A percentile compares a stretch with the other conserved stretches of the same genome.
Conservation (phyloP, 2,329 filamentous ascomycete genomes). For the Aspergillus sp. region DNA sequence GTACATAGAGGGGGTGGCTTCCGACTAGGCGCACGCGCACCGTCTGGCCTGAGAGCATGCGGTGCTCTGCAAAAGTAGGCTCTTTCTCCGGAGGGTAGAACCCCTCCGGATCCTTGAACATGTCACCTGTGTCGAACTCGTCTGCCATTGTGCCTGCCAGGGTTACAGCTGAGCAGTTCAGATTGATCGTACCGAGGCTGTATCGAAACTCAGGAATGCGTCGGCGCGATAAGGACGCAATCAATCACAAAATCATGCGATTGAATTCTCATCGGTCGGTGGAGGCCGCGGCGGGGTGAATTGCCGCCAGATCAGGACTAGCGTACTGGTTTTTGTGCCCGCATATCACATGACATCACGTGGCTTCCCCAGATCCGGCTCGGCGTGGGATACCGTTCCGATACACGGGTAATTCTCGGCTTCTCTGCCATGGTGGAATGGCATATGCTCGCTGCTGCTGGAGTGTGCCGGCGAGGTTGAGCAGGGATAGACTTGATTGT, state of each 20-base stretch:
- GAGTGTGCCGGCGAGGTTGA: background rate
- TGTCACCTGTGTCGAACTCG: constrained; percentile 48
- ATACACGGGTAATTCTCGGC: constrained; percentile 11
- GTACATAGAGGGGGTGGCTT: constrained; percentile 82
- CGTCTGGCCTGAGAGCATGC: constrained; percentile 66
- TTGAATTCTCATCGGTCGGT: constrained; percentile 17
- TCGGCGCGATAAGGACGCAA: background rate
- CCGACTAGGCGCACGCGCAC: constrained; percentile 80
- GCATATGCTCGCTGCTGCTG: background rate
- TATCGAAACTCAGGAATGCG: too few species aligned
- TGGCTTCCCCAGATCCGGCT: constrained; percentile 14
- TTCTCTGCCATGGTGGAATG: background rate
- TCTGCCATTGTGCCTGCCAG: constrained; percentile 28
- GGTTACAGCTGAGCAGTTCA: too few species aligned
- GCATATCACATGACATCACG: constrained; percentile 20
- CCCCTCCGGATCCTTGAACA: constrained; percentile 81
- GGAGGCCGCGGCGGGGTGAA: constrained; percentile 5
- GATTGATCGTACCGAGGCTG: too few species aligned
- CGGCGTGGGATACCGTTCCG: constrained; percentile 5
- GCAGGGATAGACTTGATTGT: background rate
- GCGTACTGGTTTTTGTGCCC: background rate
- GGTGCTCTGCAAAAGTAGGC: constrained; percentile 74
- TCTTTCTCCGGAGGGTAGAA: constrained; percentile 79
- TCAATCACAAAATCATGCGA: background rate
- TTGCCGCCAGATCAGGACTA: constrained; percentile 14